Evolutionary conservation across 2,329 filamentous ascomycete genomes (phyloP), one percentile per base, ranked within the genome.

Genomic region (Diaporthe batatas): DNA sequence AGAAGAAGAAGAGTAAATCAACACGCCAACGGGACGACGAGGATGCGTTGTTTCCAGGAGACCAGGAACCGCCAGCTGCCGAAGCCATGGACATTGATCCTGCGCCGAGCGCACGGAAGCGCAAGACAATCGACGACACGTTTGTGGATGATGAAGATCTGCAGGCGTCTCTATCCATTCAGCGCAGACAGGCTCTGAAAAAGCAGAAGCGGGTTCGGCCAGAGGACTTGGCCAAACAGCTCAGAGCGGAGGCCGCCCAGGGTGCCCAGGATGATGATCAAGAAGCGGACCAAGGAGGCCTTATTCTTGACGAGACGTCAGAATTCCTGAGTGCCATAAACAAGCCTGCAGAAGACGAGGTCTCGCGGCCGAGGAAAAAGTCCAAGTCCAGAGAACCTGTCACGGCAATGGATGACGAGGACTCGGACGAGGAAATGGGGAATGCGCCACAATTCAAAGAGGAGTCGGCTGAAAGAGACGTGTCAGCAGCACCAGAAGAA

Each of bases 231-330:
- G 95, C 94, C 23, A 91, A 91, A 76, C 93, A 96, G 79, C 84
- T 99, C 51, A 91, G 91, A 25, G 89, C 91, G 39, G 90, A 92
- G 65, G 88, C 88, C 32, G 84, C 88, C 3, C 85, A 87, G 0
- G 85, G 89, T 4, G 79, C 83, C 12, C 86, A 87, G 54, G 86
- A 88, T 67, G 84, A 84, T 44, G 86, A 85, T 2, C 77, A 78
- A 8, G 81, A 79, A 34, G 76, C 73, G 6, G 80, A 83, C 53
- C 80, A 78, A 2, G 84, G 83, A 39, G 96, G 95, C 1, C 86
- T 99, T 1, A 89, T 98, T n/a, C 95, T 99, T 72, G 96, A 98
- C 74, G 96, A 98, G 80, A 98, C 96, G 0, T 95, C 95, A 0
- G 95, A 98, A 78, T 99, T 99, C 78, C 93, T 99, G 39, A 93